phyloP scores from a whole-genome alignment of 352 stramenopile species.

The Globisporangium barbulae region DNA sequence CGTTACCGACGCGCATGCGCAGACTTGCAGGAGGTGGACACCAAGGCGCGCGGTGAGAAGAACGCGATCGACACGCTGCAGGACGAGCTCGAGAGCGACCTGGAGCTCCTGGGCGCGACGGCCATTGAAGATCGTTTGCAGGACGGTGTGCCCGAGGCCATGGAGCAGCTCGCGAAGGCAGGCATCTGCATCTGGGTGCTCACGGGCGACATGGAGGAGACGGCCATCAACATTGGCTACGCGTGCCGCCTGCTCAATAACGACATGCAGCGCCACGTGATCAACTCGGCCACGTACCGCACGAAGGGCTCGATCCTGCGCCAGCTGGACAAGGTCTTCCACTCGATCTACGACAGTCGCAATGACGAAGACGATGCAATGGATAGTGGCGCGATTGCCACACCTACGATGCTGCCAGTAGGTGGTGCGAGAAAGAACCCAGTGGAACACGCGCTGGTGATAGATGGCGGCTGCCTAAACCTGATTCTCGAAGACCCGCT shows the following conservation, averaged over 20 bases:
- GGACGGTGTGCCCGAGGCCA: slow-evolving; percentile 76
- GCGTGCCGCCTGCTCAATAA: slow-evolving; percentile 88
- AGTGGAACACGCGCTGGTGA: slow-evolving; percentile 88
- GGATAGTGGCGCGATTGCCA: slow-evolving; percentile 6
- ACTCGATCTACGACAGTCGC: slow-evolving; percentile 44
- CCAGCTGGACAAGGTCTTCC: slow-evolving; percentile 78
- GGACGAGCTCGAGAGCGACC: slow-evolving; percentile 73
- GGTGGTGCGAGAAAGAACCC: slow-evolving; percentile 16
- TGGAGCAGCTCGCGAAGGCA: slow-evolving; percentile 68
- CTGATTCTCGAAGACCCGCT: slow-evolving; percentile 68
- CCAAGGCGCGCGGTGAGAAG: slow-evolving; percentile 50
- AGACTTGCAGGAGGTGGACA: slow-evolving; percentile 68
- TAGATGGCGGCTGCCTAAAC: slow-evolving; percentile 92
- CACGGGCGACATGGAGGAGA: slow-evolving; percentile 89
- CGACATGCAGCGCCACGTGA: slow-evolving; percentile 91
- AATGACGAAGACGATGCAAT: background rate
- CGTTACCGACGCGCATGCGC: slow-evolving; percentile 60
- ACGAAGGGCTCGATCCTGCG: slow-evolving; percentile 67
- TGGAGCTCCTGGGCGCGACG: slow-evolving; percentile 77
- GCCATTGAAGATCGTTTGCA: slow-evolving; percentile 88
- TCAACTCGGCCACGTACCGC: slow-evolving; percentile 64
- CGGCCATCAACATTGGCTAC: slow-evolving; percentile 88
- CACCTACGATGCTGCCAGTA: slow-evolving; percentile 23
- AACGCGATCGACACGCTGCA: slow-evolving; percentile 70
- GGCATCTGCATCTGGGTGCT: slow-evolving; percentile 88